Percentiles rank a stretch among this genome's conserved stretches.
phyloP scores from a whole-genome alignment of 2,329 filamentous ascomycete genomes.

The Lojkania enalia region DNA sequence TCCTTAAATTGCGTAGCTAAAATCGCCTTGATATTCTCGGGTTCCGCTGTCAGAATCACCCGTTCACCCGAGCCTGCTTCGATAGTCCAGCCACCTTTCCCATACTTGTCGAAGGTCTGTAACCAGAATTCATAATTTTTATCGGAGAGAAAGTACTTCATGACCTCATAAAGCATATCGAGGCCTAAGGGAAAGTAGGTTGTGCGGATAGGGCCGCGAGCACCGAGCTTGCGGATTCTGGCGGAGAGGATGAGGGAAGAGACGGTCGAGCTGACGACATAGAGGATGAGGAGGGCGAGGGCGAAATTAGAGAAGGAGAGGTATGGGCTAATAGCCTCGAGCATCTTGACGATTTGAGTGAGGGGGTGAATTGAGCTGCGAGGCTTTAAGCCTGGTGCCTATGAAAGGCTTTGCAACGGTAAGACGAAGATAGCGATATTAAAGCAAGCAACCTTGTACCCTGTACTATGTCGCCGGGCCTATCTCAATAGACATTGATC shows the following conservation, averaged over 20 bases:
- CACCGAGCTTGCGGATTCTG: conserved; percentile 43
- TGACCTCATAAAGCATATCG: conserved; percentile 64
- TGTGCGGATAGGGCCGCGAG: conserved; percentile 47
- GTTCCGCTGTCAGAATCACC: conserved; percentile 76
- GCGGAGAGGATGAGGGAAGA: conserved; percentile 7
- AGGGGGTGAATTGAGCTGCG: not conserved
- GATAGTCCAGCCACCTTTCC: conserved; percentile 57
- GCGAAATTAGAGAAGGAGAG: conserved; percentile 29
- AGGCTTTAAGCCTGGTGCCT: not conserved
- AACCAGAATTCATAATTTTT: conserved; percentile 66
- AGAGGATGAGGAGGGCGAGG: conserved; percentile 23
- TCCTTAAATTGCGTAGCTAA: conserved; percentile 85
- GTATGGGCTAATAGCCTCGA: conserved; percentile 19
- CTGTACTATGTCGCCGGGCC: too few species aligned
- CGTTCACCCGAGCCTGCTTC: conserved; percentile 63
- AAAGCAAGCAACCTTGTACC: not conserved
- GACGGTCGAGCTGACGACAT: conserved; percentile 21
- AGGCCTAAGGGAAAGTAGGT: conserved; percentile 57
- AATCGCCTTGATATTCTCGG: conserved; percentile 88
- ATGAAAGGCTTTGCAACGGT: not conserved
- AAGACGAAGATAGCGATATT: not conserved
- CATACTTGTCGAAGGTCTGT: conserved; percentile 51
- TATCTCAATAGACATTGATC: too few species aligned
- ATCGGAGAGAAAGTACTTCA: conserved; percentile 58
- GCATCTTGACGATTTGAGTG: conserved; percentile 22